Percentiles rank a stretch among this genome's conserved stretches.
These are phyloP conservation scores for Phytophthora brassicae DNA, from an alignment of 352 stramenopile genomes.

Conservation along the genomic window DNA sequence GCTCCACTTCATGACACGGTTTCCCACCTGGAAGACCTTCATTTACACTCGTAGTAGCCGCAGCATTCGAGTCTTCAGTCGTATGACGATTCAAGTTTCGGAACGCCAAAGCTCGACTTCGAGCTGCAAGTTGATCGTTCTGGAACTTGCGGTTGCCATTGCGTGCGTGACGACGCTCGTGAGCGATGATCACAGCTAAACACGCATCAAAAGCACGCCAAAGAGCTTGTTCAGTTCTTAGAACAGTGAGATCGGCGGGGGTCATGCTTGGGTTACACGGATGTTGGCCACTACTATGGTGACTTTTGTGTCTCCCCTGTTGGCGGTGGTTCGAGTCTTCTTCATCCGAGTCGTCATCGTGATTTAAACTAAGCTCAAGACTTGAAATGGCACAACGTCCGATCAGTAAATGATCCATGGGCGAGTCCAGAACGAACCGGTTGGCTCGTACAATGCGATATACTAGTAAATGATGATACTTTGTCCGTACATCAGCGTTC, in stretches of 20 bases:
- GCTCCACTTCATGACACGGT: conserved; percentile 53
- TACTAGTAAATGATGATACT: conserved; percentile 77
- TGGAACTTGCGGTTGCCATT: conserved; percentile 70
- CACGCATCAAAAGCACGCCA: conserved; percentile 81
- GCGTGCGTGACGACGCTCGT: conserved; percentile 55
- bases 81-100: conserved; percentile 49
- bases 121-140: conserved; percentile 47
- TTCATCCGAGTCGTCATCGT: conserved; percentile 34
- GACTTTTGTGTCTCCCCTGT: conserved; percentile 10
- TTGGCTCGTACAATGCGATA: conserved; percentile 65
- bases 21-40: conserved; percentile 60
- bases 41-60: conserved; percentile 45
- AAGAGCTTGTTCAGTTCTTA: conserved; percentile 65
- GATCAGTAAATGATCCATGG: conserved; percentile 68
- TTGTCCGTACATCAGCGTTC: conserved; percentile 67
- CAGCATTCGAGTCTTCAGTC: conserved; percentile 37
- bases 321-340: conserved; percentile 22
- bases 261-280: conserved; percentile 40
- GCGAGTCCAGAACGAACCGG: conserved; percentile 63
- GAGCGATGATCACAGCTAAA: conserved; percentile 56
- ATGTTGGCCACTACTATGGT: conserved; percentile 15
- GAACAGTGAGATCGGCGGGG: conserved; percentile 42
- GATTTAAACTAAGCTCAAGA: conserved; percentile 28
- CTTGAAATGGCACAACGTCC: conserved; percentile 49
- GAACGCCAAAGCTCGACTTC: conserved; percentile 54